Conservation (phyloP, 495 filamentous ascomycete genomes). For the Penicillium flavigenum region DNA sequence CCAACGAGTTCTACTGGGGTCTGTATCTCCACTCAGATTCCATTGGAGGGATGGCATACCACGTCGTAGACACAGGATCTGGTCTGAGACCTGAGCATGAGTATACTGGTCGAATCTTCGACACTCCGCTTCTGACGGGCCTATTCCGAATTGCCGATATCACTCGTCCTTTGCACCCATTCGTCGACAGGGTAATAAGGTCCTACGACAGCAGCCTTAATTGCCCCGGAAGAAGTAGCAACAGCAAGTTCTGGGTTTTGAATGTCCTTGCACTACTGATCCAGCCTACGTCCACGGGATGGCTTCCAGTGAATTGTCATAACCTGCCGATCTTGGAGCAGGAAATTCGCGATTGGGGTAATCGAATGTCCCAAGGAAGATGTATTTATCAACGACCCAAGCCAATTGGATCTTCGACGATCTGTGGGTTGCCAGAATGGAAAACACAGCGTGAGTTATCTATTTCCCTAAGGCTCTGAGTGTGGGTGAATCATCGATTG, state of each 20-base stretch:
- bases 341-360: conserved; percentile 23
- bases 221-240: conserved; percentile 8
- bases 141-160: conserved; percentile 20
- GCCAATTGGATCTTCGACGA: conserved; percentile 11
- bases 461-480: background rate
- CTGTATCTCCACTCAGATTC: conserved; percentile 17
- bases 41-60: conserved; percentile 21
- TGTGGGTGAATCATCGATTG: background rate
- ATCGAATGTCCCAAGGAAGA: conserved; percentile 8
- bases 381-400: conserved; percentile 12
- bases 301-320: conserved; percentile 13
- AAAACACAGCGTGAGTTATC: background rate
- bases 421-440: conserved; percentile 15
- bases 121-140: conserved; percentile 22
- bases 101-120: conserved; percentile 11
- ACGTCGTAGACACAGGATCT: conserved; percentile 16
- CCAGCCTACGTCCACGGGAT: conserved; percentile 4
- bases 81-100: conserved; percentile 20
- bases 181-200: conserved; percentile 13
- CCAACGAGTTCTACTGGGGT: conserved; percentile 27
- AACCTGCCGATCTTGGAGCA: conserved; percentile 13
- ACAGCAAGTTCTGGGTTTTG: conserved; percentile 17
- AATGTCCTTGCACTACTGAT: conserved; percentile 14
- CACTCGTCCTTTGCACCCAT: background rate
- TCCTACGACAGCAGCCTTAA: conserved; percentile 14